phyloP scores from a whole-genome alignment of 192 early-diverging fungal species.

The Rhizophagus sp. region DNA sequence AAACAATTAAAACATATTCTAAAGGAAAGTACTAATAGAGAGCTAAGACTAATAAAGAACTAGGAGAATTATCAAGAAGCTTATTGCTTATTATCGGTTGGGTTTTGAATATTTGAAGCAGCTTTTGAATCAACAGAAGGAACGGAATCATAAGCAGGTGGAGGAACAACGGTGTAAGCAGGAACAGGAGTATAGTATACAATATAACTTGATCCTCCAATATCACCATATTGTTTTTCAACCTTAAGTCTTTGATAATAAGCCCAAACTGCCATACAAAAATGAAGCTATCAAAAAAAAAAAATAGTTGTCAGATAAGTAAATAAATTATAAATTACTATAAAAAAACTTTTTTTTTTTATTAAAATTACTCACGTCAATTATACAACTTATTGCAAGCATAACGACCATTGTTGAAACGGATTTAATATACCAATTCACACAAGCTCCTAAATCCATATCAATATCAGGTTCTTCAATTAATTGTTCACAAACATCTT shows the following conservation, averaged over 20 bases:
- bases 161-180: slow-evolving; percentile 13
- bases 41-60: background rate
- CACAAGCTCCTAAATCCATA: slow-evolving; percentile 19
- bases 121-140: slow-evolving; percentile 3
- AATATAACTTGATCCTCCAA: background rate
- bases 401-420: slow-evolving; percentile 7
- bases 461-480: slow-evolving; percentile 22
- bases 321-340: background rate
- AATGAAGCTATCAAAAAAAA: slow-evolving; percentile 24
- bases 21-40: no score
- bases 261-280: slow-evolving; percentile 32
- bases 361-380: slow-evolving; percentile 18
- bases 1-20: no score
- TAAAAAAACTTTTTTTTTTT: background rate
- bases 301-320: background rate
- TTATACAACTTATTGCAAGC: slow-evolving; percentile 23
- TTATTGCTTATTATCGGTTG: background rate
- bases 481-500: slow-evolving; percentile 30
- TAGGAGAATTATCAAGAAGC: background rate
- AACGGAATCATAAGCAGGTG: slow-evolving; percentile 21
- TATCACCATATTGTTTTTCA: slow-evolving; percentile 11
- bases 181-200: slow-evolving; percentile 28
- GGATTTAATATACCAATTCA: slow-evolving; percentile 23
- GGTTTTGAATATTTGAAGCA: background rate
- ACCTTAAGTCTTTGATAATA: slow-evolving; percentile 27